Percentiles rank a stretch among this genome's conserved stretches.
Conservation (phyloP, 1,284 basidiomycete species). For the Boletus sp. region DNA sequence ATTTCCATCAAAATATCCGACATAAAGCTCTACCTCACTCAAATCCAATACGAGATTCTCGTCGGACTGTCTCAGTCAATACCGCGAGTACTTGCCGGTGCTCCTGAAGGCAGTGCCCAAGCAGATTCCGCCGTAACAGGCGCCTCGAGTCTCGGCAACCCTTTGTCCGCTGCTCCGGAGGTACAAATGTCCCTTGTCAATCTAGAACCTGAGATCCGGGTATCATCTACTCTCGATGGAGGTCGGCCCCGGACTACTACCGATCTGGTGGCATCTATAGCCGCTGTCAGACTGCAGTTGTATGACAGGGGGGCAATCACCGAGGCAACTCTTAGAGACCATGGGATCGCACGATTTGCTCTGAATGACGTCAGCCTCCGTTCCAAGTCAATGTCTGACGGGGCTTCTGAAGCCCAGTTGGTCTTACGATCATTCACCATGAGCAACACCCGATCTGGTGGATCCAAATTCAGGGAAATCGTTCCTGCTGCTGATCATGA, state of each 20-base stretch:
- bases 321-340: conserved; percentile 64
- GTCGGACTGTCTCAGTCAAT: conserved; percentile 74
- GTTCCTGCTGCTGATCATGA: conserved; percentile 90
- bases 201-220: conserved; percentile 59
- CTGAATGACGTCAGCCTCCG: conserved; percentile 80
- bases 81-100: conserved; percentile 61
- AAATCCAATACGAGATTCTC: conserved; percentile 84
- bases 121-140: conserved; percentile 24
- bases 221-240: conserved; percentile 25
- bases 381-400: conserved; percentile 83
- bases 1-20: conserved; percentile 81
- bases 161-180: conserved; percentile 3
- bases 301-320: conserved; percentile 71
- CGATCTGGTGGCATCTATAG: conserved; percentile 77
- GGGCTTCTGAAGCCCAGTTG: conserved; percentile 84
- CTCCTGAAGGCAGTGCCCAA: conserved; percentile 38
- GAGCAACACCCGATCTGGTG: conserved; percentile 82
- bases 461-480: conserved; percentile 91
- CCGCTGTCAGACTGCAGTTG: conserved; percentile 86
- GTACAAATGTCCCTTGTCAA: conserved; percentile 33
- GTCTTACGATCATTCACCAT: conserved; percentile 90
- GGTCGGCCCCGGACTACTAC: conserved; percentile 58
- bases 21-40: conserved; percentile 86
- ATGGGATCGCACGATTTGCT: conserved; percentile 86
- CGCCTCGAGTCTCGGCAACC: conserved; percentile 6